Conservation (phyloP, 2,329 filamentous ascomycete genomes). For the Aspergillus fumigatus region DNA sequence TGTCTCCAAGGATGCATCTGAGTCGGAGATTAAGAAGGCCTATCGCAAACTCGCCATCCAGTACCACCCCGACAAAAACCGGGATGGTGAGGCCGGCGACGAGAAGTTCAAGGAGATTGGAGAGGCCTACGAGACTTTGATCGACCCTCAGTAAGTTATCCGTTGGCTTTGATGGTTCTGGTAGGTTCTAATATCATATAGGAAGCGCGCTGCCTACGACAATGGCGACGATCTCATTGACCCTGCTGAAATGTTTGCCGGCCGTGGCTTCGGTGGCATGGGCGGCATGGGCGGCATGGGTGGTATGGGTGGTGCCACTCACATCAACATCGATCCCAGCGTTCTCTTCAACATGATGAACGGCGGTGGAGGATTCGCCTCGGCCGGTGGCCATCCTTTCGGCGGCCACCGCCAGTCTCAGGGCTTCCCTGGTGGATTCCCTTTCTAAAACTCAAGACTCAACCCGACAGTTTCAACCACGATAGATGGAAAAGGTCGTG, state of each 20-base stretch:
- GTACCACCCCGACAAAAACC: slow-evolving; percentile 97
- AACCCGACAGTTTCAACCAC: not conserved
- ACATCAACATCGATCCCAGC: slow-evolving; percentile 64
- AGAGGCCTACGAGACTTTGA: slow-evolving; percentile 94
- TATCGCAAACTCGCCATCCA: slow-evolving; percentile 93
- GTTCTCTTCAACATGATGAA: slow-evolving; percentile 84
- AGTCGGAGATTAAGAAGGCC: slow-evolving; percentile 88
- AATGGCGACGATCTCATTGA: slow-evolving; percentile 89
- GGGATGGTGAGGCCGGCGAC: slow-evolving; percentile 69
- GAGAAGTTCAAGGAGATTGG: slow-evolving; percentile 97
- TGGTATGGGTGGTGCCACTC: slow-evolving; percentile 50
- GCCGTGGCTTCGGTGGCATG: slow-evolving; percentile 48
- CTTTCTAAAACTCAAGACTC: slow-evolving; percentile 45
- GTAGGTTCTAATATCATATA: slow-evolving; percentile 30
- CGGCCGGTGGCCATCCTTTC: slow-evolving; percentile 47
- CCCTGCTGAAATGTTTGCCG: slow-evolving; percentile 77
- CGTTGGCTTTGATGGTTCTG: not conserved
- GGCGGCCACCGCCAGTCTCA: slow-evolving; percentile 29
- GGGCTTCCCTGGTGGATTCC: slow-evolving; percentile 53
- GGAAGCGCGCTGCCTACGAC: slow-evolving; percentile 86
- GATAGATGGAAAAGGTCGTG: not conserved
- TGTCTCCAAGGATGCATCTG: slow-evolving; percentile 77
- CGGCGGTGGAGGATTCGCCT: slow-evolving; percentile 47
- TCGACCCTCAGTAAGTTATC: slow-evolving; percentile 75
- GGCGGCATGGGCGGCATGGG: slow-evolving; percentile 50